A percentile compares a stretch with the other conserved stretches of the same genome.
Conservation (phyloP, 164 flowering plant species). For the Aristolochia fimbriata region DNA sequence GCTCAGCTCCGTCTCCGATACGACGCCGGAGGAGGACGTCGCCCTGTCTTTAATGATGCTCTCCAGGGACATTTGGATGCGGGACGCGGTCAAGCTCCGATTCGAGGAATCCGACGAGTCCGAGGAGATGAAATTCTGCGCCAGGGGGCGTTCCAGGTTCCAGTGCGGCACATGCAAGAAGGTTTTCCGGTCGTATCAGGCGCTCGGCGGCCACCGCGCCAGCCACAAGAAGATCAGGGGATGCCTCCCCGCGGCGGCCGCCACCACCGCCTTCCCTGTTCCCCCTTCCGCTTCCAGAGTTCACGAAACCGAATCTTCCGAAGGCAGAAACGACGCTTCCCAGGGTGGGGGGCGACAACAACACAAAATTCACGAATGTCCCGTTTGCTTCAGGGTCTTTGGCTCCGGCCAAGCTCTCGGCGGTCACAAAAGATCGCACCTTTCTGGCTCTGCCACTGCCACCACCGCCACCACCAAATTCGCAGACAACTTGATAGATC, state of each 20-base stretch:
- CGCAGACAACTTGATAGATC: slow-evolving; percentile 49
- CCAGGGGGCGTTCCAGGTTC: slow-evolving; percentile 25
- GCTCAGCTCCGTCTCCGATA: slow-evolving; percentile 60
- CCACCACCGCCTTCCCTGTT: not conserved
- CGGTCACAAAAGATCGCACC: slow-evolving; percentile 84
- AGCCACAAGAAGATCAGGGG: slow-evolving; percentile 68
- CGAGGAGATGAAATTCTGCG: slow-evolving; percentile 11
- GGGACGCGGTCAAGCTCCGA: not conserved
- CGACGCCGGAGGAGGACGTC: slow-evolving; percentile 67
- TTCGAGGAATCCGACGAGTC: slow-evolving; percentile 6
- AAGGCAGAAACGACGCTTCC: not conserved
- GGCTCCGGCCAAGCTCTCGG: slow-evolving; percentile 87
- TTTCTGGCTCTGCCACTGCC: slow-evolving; percentile 10
- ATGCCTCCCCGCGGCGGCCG: slow-evolving; percentile 6
- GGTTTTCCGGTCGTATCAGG: slow-evolving; percentile 68
- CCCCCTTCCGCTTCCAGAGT: not conserved
- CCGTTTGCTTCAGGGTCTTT: slow-evolving; percentile 61
- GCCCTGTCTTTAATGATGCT: slow-evolving; percentile 83
- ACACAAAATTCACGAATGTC: slow-evolving; percentile 58
- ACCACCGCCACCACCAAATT: slow-evolving; percentile 13
- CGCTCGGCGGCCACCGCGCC: slow-evolving; percentile 84
- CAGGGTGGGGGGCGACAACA: too few relatives aligned
- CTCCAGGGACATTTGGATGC: slow-evolving; percentile 58
- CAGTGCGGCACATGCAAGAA: slow-evolving; percentile 78
- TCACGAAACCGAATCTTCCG: slow-evolving; percentile 8